A percentile compares a stretch with the other conserved stretches of the same genome.
Evolutionary conservation across 1,139 yeast species (phyloP).

Genomic region (Yamadazyma dendronema): DNA sequence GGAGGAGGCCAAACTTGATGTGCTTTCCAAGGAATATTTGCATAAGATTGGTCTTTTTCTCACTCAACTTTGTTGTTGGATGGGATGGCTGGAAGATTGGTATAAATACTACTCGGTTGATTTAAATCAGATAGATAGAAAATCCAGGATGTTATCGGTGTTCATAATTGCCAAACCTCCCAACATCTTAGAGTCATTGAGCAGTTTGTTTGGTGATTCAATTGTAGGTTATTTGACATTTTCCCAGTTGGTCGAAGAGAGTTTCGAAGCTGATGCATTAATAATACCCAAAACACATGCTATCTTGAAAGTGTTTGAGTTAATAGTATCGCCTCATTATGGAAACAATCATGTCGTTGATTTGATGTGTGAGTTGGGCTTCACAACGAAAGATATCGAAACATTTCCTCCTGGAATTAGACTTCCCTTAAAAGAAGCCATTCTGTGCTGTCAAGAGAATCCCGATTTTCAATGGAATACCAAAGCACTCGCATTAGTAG

Average conservation of each 20-base stretch:
- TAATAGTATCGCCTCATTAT: constrained; percentile 54
- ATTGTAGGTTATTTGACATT: constrained; percentile 61
- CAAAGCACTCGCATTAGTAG: constrained; percentile 57
- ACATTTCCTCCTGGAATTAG: constrained; percentile 73
- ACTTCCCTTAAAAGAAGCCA: constrained; percentile 62
- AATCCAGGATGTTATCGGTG: constrained; percentile 36
- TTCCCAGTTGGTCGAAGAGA: constrained; percentile 67
- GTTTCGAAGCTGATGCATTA: constrained; percentile 55
- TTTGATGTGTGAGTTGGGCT: constrained; percentile 54
- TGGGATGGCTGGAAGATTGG: constrained; percentile 80
- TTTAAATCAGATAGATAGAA: constrained; percentile 20
- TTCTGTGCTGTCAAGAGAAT: constrained; percentile 55
- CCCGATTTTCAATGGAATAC: constrained; percentile 51
- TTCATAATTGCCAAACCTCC: constrained; percentile 53
- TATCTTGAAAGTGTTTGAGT: constrained; percentile 59
- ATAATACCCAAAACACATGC: constrained; percentile 66
- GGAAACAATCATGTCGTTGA: constrained; percentile 55
- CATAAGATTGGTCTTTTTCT: constrained; percentile 50
- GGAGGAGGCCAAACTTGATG: constrained; percentile 69
- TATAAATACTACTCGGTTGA: constrained; percentile 49
- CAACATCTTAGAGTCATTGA: constrained; percentile 50
- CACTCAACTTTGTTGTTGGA: constrained; percentile 61
- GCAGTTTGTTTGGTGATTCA: constrained; percentile 46
- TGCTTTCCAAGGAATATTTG: constrained; percentile 38
- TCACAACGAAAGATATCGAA: constrained; percentile 54